Evolutionary conservation across 169 alveolate species (phyloP).

Genomic region (Cyclospora cayetanensis): DNA sequence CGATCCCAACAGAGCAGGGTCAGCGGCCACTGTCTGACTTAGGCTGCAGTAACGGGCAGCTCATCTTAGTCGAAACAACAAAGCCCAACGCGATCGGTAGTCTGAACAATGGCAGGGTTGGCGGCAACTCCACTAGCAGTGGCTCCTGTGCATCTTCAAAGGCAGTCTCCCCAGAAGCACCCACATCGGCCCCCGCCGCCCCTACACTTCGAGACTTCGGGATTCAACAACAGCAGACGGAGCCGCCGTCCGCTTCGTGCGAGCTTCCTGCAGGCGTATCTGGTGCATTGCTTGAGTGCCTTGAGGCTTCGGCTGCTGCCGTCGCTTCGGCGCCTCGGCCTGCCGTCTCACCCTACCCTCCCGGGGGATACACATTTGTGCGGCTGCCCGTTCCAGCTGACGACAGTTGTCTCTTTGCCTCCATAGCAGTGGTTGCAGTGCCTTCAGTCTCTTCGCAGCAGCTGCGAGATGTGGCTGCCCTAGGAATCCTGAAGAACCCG

Average conservation of each 20-base stretch:
- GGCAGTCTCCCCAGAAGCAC: not conserved
- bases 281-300: too few relatives aligned
- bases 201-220: too few relatives aligned
- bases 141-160: not conserved
- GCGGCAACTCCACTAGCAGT: constrained; percentile 20
- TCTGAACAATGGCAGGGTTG: not conserved
- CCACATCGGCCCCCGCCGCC: too few relatives aligned
- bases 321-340: too few relatives aligned
- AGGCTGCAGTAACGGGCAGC: not conserved
- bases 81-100: not conserved
- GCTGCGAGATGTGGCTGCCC: not conserved
- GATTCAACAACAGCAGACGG: too few relatives aligned
- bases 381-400: constrained; percentile 18
- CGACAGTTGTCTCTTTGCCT: constrained; percentile 46
- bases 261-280: too few relatives aligned
- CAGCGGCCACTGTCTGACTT: not conserved
- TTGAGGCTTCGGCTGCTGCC: too few relatives aligned
- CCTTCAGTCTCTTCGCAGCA: not conserved
- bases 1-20: not conserved
- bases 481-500: constrained; percentile 8
- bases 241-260: too few relatives aligned
- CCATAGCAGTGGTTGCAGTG: constrained; percentile 10
- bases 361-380: too few relatives aligned
- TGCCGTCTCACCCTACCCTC: too few relatives aligned
- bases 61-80: constrained; percentile 18